These are phyloP conservation scores for Isabelozyma rhagii DNA, from an alignment of 805 yeast species.

Conservation along the genomic window DNA sequence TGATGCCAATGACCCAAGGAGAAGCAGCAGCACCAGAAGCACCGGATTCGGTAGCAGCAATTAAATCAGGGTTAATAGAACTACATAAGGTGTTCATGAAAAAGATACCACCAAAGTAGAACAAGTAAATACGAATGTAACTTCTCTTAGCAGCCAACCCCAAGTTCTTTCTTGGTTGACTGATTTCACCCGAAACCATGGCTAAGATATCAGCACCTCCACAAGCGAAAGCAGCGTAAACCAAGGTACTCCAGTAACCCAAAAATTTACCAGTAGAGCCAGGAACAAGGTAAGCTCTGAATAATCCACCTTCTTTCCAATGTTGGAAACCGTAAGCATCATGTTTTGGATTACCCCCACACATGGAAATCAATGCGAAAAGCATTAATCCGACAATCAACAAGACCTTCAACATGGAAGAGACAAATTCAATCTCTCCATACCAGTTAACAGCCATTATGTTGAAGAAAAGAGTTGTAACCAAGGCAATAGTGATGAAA, in stretches of 20 bases:
- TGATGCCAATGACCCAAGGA: constrained; percentile 49
- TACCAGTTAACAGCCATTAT: constrained; percentile 30
- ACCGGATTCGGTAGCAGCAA: constrained; percentile 55
- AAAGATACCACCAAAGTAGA: constrained; percentile 30
- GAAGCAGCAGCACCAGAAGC: constrained; percentile 62
- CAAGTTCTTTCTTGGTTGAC: constrained; percentile 37
- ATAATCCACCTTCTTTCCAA: constrained; percentile 32
- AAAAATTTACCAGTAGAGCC: constrained; percentile 33
- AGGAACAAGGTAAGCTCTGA: constrained; percentile 20
- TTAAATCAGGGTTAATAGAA: constrained; percentile 51
- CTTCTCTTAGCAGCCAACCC: constrained; percentile 33
- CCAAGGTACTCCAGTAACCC: constrained; percentile 30
- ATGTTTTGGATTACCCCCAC: constrained; percentile 35
- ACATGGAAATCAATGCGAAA: constrained; percentile 31
- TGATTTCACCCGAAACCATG: constrained; percentile 37
- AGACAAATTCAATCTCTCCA: constrained; percentile 44
- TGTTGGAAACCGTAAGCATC: constrained; percentile 33
- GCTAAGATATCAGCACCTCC: constrained; percentile 37
- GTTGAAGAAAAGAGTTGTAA: constrained; percentile 27
- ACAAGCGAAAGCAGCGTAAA: constrained; percentile 33
- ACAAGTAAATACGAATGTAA: constrained; percentile 30
- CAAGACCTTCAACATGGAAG: constrained; percentile 31
- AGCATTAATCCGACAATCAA: constrained; percentile 31
- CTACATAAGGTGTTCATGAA: constrained; percentile 35
- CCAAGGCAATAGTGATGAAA: constrained; percentile 25